Evolutionary conservation across 2,329 filamentous ascomycete species (phyloP).

Genomic region (Fusarium pilosicola): DNA sequence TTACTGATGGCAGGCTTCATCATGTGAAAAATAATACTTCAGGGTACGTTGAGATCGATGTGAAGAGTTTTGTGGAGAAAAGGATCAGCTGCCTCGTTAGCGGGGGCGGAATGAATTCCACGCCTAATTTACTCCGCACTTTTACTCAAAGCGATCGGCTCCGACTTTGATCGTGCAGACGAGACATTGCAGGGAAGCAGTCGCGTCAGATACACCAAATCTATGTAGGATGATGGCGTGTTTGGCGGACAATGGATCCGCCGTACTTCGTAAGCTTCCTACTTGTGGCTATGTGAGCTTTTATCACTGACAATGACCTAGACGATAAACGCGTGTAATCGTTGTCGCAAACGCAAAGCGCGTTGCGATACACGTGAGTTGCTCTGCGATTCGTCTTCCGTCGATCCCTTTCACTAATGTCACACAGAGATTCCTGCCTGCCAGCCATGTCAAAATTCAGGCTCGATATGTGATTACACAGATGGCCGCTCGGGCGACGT

Average conservation of each 20-base stretch:
- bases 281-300: too few species aligned
- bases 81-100: neutral
- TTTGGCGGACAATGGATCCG: neutral
- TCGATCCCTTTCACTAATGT: neutral
- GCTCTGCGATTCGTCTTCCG: fast-evolving
- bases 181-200: neutral
- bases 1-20: too few species aligned
- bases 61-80: neutral
- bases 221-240: neutral
- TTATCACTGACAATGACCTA: neutral
- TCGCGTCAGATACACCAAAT: neutral
- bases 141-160: neutral
- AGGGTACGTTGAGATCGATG: neutral
- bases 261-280: constrained; percentile 2
- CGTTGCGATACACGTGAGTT: constrained; percentile 4
- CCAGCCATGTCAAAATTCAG: constrained; percentile 7
- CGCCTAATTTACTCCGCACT: neutral
- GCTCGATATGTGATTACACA: constrained; percentile 7
- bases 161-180: neutral
- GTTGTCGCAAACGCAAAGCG: constrained; percentile 17
- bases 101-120: constrained; percentile 8
- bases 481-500: constrained; percentile 4
- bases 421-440: constrained; percentile 2
- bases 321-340: constrained; percentile 19
- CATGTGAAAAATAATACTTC: neutral